Evolutionary conservation across 768 basidiomycete species (phyloP).

Genomic region (Leccinellum albellum): DNA sequence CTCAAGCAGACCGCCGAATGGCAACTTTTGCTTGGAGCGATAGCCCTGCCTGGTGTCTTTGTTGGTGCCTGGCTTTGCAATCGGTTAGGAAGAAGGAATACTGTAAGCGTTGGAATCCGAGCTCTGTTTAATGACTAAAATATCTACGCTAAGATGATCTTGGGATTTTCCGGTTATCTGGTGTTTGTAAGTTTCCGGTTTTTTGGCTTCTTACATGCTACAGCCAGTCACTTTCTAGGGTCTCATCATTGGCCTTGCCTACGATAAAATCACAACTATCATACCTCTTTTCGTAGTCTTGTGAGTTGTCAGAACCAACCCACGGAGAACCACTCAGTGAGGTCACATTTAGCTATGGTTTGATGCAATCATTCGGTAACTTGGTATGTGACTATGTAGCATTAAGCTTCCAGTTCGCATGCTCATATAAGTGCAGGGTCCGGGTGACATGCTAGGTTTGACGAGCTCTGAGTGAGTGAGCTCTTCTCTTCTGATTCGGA

Average conservation of each 20-base stretch:
- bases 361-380: conserved; percentile 74
- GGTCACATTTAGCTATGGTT: conserved; percentile 47
- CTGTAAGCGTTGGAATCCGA: conserved; percentile 32
- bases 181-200: conserved; percentile 44
- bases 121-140: conserved; percentile 2
- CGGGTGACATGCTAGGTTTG: conserved; percentile 68
- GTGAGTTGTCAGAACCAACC: conserved; percentile 33
- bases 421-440: conserved; percentile 43
- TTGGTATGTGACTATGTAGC: conserved; percentile 41
- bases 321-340: conserved; percentile 1
- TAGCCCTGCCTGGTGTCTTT: conserved; percentile 62
- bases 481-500: conserved; percentile 1
- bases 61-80: conserved; percentile 49
- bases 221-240: conserved; percentile 26
- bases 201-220: not conserved
- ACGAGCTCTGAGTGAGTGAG: conserved; percentile 58
- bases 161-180: conserved; percentile 66
- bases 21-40: conserved; percentile 60
- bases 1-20: conserved; percentile 64
- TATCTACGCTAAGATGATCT: conserved; percentile 46
- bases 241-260: conserved; percentile 55
- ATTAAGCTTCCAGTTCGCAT: not conserved
- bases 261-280: conserved; percentile 59
- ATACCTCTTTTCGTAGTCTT: conserved; percentile 66
- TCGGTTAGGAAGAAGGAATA: conserved; percentile 55